These are phyloP conservation scores for Geotrichum candidum DNA, from an alignment of 1,139 yeast genomes.

Conservation along the genomic window DNA sequence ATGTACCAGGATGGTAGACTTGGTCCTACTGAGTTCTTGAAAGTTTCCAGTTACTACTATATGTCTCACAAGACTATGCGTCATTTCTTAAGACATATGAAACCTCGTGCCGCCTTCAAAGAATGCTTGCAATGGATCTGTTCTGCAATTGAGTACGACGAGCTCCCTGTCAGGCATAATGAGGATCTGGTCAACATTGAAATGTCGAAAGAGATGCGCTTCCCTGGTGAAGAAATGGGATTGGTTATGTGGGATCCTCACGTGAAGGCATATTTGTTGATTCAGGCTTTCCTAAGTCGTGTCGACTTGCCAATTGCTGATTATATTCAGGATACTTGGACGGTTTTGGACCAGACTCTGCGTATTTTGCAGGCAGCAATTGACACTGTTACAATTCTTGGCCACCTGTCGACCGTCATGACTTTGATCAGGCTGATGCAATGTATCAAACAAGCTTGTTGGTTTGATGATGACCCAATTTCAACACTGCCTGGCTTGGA, in stretches of 20 bases:
- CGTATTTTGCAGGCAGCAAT: conserved; percentile 91
- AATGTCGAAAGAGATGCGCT: conserved; percentile 75
- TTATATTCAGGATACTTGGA: conserved; percentile 87
- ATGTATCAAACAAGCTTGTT: conserved; percentile 79
- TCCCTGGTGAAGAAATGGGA: conserved; percentile 49
- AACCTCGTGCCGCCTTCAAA: conserved; percentile 50
- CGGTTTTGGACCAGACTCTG: conserved; percentile 87
- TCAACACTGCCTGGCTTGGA: conserved; percentile 65
- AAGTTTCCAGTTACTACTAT: conserved; percentile 86
- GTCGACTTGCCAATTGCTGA: conserved; percentile 90
- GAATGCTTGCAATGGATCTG: conserved; percentile 69
- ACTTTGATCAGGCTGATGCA: conserved; percentile 68
- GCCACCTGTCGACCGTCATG: conserved; percentile 57
- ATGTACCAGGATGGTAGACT: conserved; percentile 44
- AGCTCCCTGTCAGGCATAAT: conserved; percentile 89
- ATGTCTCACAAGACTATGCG: conserved; percentile 87
- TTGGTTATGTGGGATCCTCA: conserved; percentile 92
- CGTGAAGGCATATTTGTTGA: conserved; percentile 74
- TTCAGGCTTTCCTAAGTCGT: conserved; percentile 83
- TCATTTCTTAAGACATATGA: conserved; percentile 51
- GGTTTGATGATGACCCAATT: conserved; percentile 77
- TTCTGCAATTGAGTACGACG: conserved; percentile 85
- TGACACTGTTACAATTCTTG: conserved; percentile 83
- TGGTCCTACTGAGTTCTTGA: conserved; percentile 71
- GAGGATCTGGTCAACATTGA: conserved; percentile 91